Evolutionary conservation across 2,329 filamentous ascomycete species (phyloP), one percentile per base, ranked within the genome.

Genomic region (Sordariomycetes sp.): DNA sequence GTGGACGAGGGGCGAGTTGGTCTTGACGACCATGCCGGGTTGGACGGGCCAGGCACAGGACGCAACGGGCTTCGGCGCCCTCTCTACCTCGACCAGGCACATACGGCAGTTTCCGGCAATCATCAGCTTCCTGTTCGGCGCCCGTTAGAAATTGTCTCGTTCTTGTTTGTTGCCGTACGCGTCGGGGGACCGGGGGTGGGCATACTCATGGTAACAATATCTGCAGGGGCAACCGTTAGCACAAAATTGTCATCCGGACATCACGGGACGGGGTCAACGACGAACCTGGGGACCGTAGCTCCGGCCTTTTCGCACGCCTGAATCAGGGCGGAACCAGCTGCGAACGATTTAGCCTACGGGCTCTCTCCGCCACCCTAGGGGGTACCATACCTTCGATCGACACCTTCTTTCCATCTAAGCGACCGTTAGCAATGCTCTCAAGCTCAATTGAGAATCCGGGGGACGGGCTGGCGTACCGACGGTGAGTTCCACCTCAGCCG

Each of bases 21-120:
- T 99, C 82, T 97, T 96, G 67, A 99, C 94, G 56, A 96, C 90
- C 94, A 99, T 99, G 61, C 94, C 94, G 58, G 94, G 89, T 73
- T 96, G 91, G 64, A 97, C 94, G 56, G 94, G 94, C 94, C 94
- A 99, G 65, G 94, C 94, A 74, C 94, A 99, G 61, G 94, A 99
- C 66, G 94, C 94, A 58, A 97, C 91, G 60, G 94, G 94, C 76
- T 99, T 99, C 59, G 94, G 94, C 60, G 90, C 89, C 74, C 85
- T 84, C 77, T 97, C 94, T 64, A 99, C 94, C 78, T 99, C 94
- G 68, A 99, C 94, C 68, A 99, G 77, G 75, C 94, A 99, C 94
- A 99, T 99, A 77, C 94, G 90, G 74, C 94, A 99, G 76, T 97
- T 99, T 74, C 94, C 94, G 68, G 94, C 94, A 80, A 99, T 96